Evolutionary conservation across 129 eudicot species (phyloP).

Genomic region (Lactuca sativa): DNA sequence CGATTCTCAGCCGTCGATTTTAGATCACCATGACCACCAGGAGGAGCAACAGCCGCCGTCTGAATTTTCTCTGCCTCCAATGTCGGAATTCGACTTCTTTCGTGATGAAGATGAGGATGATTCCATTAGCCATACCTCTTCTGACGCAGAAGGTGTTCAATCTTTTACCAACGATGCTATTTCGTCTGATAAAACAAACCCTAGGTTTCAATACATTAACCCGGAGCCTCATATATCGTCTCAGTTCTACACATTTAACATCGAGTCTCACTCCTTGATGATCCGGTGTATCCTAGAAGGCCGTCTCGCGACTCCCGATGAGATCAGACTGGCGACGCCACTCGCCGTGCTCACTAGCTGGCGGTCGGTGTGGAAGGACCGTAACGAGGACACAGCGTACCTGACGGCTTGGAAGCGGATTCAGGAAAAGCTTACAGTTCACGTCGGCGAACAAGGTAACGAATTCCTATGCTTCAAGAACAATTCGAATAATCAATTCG

Average conservation of each 20-base stretch:
- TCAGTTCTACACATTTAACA: constrained; percentile 81
- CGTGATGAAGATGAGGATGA: constrained; percentile 53
- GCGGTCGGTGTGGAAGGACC: constrained; percentile 93
- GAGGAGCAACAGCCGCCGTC: constrained; percentile 5
- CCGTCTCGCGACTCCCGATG: constrained; percentile 71
- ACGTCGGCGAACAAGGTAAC: constrained; percentile 37
- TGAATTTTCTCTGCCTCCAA: constrained; percentile 19
- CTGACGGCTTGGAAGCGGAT: constrained; percentile 91
- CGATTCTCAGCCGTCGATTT: constrained; percentile 27
- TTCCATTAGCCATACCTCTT: constrained; percentile 43
- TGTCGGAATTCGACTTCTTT: constrained; percentile 40
- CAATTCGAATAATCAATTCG: constrained; percentile 61
- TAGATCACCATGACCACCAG: constrained; percentile 19
- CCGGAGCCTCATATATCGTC: constrained; percentile 80
- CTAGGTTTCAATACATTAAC: constrained; percentile 35
- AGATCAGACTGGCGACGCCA: constrained; percentile 68
- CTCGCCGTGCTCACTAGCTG: constrained; percentile 63
- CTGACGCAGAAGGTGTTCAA: constrained; percentile 42
- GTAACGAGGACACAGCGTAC: constrained; percentile 88
- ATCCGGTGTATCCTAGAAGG: constrained; percentile 54
- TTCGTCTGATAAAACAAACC: constrained; percentile 30
- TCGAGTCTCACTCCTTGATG: constrained; percentile 74
- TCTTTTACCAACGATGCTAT: constrained; percentile 6
- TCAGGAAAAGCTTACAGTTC: constrained; percentile 77
- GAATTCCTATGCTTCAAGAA: constrained; percentile 70